Conservation (phyloP, 2,329 filamentous ascomycete genomes). For the Raffaelea deltoideospora region DNA sequence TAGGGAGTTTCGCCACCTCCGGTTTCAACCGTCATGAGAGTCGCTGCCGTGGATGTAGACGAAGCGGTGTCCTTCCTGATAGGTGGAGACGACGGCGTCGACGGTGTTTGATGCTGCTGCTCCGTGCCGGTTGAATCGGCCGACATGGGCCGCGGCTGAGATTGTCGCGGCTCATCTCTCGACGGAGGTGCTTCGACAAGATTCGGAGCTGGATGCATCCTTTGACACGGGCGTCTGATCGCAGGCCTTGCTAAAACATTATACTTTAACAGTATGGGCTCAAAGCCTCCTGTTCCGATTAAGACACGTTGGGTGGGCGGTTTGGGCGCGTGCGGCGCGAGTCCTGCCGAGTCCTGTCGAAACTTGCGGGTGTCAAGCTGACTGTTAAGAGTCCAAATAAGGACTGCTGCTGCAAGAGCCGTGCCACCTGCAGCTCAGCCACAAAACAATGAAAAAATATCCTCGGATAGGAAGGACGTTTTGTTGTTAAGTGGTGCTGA, state of each 20-base stretch:
- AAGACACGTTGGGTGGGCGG: no score
- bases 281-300: neutral
- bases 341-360: no score
- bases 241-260: slow-evolving; percentile 2
- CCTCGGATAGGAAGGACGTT: no score
- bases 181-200: slow-evolving; percentile 17
- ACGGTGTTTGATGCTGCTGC: slow-evolving; percentile 10
- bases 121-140: slow-evolving; percentile 6
- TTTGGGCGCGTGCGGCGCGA: no score
- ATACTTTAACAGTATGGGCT: slow-evolving; percentile 1
- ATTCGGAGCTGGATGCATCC: slow-evolving; percentile 18
- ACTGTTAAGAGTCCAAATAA: no score
- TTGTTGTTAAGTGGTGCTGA: no score
- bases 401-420: no score
- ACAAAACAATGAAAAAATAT: no score
- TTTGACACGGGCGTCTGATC: slow-evolving; percentile 5
- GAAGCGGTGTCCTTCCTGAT: slow-evolving; percentile 35
- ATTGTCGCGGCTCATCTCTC: slow-evolving; percentile 11
- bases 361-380: no score
- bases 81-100: slow-evolving; percentile 16
- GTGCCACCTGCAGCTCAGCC: no score
- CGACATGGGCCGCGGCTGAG: slow-evolving; percentile 10
- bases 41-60: slow-evolving; percentile 32
- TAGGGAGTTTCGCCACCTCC: slow-evolving; percentile 32
- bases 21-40: slow-evolving; percentile 27